Conservation (phyloP, 495 filamentous ascomycete species). For the Penicillium tannophilum region DNA sequence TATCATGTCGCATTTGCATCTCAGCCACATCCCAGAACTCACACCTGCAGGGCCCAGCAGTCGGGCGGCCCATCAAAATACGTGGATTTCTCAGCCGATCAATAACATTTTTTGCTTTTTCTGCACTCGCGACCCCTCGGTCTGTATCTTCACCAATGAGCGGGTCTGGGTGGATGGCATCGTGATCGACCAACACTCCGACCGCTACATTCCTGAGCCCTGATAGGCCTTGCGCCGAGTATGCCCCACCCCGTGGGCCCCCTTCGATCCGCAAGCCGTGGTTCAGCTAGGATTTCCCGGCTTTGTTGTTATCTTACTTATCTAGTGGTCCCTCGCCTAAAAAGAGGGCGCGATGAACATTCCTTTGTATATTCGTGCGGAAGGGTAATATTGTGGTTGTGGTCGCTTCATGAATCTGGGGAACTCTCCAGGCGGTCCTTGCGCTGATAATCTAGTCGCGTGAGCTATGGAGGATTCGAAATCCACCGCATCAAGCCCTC, state of each 20-base stretch:
- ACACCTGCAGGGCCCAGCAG: not conserved
- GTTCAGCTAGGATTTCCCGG: conserved; percentile 12
- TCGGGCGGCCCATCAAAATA: conserved; percentile 12
- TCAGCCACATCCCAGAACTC: not conserved
- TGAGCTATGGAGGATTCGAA: conserved; percentile 22
- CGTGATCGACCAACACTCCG: conserved; percentile 13
- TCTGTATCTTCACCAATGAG: conserved; percentile 9
- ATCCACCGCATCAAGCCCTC: conserved; percentile 3
- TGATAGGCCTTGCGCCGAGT: conserved; percentile 14
- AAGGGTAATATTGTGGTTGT: not conserved
- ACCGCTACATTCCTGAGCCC: conserved; percentile 12
- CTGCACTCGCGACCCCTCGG: not conserved
- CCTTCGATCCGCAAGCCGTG: conserved; percentile 15
- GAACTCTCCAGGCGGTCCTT: not conserved
- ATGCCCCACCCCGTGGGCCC: conserved; percentile 14
- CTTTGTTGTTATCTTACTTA: conserved; percentile 17
- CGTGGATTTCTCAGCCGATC: conserved; percentile 18
- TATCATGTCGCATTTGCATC: conserved; percentile 3
- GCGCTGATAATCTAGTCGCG: not conserved
- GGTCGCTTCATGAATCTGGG: not conserved
- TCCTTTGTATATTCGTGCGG: not conserved
- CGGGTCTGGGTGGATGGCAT: conserved; percentile 3
- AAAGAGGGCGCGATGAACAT: too few relatives aligned
- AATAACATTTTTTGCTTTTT: not conserved
- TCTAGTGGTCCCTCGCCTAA: not conserved